Evolutionary conservation across 2,329 filamentous ascomycete genomes (phyloP).

Genomic region (Samsoniella hepiali): DNA sequence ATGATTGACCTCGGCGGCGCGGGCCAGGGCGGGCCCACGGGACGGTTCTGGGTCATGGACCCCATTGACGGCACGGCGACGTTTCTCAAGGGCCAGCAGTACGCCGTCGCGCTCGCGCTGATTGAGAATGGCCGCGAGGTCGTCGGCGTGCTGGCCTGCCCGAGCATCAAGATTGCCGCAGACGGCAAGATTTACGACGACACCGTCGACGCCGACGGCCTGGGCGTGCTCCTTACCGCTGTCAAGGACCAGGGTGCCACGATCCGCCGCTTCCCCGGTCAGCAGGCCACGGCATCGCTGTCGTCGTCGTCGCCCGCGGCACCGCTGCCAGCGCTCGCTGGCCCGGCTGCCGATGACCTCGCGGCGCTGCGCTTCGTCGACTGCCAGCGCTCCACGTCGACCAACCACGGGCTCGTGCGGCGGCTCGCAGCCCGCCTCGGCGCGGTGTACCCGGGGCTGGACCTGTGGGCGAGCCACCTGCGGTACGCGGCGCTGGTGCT

Average conservation of each 20-base stretch:
- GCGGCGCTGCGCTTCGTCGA: conserved; percentile 34
- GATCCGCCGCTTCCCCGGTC: conserved; percentile 26
- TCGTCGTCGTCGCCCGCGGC: conserved; percentile 22
- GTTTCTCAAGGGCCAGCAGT: conserved; percentile 60
- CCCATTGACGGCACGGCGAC: conserved; percentile 63
- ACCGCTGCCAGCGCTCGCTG: conserved; percentile 24
- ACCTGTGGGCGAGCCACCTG: conserved; percentile 40
- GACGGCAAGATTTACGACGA: conserved; percentile 36
- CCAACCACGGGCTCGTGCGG: conserved; percentile 32
- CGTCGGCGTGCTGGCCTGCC: conserved; percentile 59
- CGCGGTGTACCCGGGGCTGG: conserved; percentile 35
- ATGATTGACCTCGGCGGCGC: conserved; percentile 57
- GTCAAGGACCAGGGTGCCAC: conserved; percentile 32
- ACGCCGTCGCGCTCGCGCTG: conserved; percentile 58
- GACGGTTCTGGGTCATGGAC: conserved; percentile 59
- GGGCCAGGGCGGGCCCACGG: conserved; percentile 34
- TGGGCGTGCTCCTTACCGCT: conserved; percentile 37
- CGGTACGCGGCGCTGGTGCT: conserved; percentile 38
- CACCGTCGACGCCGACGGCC: conserved; percentile 31
- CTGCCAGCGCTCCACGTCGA: conserved; percentile 30
- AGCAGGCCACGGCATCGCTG: conserved; percentile 18
- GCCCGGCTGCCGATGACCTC: conserved; percentile 21
- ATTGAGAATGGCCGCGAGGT: conserved; percentile 55
- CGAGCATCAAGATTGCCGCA: conserved; percentile 46
- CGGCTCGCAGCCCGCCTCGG: conserved; percentile 30